Conservation (phyloP, 2,329 filamentous ascomycete genomes). For the Aspergillus pseudotamarii region DNA sequence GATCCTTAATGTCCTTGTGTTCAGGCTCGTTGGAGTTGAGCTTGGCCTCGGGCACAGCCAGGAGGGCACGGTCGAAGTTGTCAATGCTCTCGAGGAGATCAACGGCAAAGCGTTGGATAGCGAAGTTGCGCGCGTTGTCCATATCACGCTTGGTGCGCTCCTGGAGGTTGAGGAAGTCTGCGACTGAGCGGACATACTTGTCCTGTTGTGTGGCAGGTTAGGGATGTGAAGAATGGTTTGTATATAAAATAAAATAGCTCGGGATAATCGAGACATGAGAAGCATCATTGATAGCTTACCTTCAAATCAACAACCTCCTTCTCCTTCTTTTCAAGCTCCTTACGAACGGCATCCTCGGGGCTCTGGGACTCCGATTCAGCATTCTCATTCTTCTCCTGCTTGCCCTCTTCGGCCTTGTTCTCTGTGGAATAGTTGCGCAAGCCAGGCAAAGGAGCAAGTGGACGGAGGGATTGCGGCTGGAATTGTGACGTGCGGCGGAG, state of each 20-base stretch:
- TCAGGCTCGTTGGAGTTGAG: conserved; percentile 59
- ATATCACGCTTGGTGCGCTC: conserved; percentile 91
- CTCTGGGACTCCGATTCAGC: conserved; percentile 42
- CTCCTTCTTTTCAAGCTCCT: conserved; percentile 72
- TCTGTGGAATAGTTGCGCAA: conserved; percentile 50
- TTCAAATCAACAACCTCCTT: conserved; percentile 80
- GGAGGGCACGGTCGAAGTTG: conserved; percentile 92
- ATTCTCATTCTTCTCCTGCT: conserved; percentile 47
- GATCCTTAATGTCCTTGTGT: conserved; percentile 73
- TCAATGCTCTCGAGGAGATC: conserved; percentile 95
- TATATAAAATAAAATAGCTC: not conserved
- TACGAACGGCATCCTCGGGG: conserved; percentile 56
- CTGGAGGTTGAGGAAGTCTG: conserved; percentile 97
- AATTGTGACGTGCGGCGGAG: conserved; percentile 39
- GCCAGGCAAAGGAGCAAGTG: conserved; percentile 36
- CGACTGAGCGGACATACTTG: conserved; percentile 89
- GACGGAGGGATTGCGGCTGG: conserved; percentile 35
- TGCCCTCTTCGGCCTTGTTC: conserved; percentile 36
- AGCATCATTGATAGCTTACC: conserved; percentile 55
- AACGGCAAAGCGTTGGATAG: conserved; percentile 90
- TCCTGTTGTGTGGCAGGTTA: conserved; percentile 61
- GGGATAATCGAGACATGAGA: not conserved
- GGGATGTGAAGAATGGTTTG: not conserved
- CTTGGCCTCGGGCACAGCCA: conserved; percentile 75
- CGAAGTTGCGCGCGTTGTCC: conserved; percentile 84